Evolutionary conservation across 345 rosid genomes (phyloP).

Genomic region (Acer saccharum): DNA sequence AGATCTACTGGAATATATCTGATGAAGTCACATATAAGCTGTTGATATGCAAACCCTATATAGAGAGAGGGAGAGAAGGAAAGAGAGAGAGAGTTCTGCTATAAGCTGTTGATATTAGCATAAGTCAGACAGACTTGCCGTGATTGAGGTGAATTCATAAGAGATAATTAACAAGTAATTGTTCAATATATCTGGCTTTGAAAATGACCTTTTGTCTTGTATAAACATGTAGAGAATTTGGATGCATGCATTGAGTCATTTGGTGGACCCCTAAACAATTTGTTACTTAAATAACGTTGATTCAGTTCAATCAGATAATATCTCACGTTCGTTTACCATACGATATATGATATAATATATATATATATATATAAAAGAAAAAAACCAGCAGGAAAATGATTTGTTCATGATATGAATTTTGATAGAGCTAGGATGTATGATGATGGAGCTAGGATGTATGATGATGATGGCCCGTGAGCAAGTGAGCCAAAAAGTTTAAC

Average conservation of each 20-base stretch:
- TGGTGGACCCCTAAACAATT: conserved; percentile 20
- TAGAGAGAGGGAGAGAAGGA: neutral
- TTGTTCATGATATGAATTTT: conserved; percentile 32
- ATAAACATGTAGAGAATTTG: conserved; percentile 33
- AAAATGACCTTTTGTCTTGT: conserved; percentile 45
- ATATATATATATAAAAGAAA: too few species aligned
- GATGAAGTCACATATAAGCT: too few species aligned
- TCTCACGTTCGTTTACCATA: too few species aligned
- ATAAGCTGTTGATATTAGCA: neutral
- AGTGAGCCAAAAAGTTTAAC: conserved; percentile 36
- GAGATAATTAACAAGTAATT: neutral
- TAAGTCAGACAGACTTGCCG: conserved; percentile 11
- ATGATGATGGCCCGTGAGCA: conserved; percentile 40
- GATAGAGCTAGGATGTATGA: neutral
- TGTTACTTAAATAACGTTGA: too few species aligned
- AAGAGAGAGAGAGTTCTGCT: neutral
- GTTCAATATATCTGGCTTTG: conserved; percentile 26
- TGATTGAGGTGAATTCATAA: conserved; percentile 3
- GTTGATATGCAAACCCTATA: neutral
- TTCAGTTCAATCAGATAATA: too few species aligned
- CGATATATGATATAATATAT: too few species aligned
- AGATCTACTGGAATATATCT: neutral
- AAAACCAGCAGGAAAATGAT: conserved; percentile 31
- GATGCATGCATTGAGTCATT: conserved; percentile 22
- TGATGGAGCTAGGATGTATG: neutral